Evolutionary conservation across 2,329 filamentous ascomycete species (phyloP).

Genomic region (Tolypocladium ophioglossoides): DNA sequence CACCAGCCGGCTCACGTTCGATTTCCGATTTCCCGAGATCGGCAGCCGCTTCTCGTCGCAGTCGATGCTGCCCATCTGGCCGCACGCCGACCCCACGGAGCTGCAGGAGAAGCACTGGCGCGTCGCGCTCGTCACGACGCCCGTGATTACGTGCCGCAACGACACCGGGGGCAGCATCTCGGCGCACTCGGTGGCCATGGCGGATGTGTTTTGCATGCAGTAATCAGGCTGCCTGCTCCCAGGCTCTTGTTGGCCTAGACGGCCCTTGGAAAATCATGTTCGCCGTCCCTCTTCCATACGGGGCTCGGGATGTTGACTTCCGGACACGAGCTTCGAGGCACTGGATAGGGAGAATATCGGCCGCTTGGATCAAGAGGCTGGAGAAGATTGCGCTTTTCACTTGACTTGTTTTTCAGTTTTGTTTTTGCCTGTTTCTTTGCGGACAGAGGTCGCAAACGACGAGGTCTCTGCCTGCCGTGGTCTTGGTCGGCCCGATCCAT

Average conservation of each 20-base stretch:
- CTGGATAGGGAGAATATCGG: not conserved
- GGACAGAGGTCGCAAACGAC: not conserved
- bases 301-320: not conserved
- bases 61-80: slow-evolving; percentile 37
- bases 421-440: not conserved
- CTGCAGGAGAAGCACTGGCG: slow-evolving; percentile 41
- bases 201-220: slow-evolving; percentile 40
- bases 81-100: slow-evolving; percentile 25
- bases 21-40: slow-evolving; percentile 39
- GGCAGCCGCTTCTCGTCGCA: slow-evolving; percentile 36
- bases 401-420: too few relatives aligned
- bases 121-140: slow-evolving; percentile 43
- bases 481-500: not conserved
- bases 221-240: slow-evolving; percentile 9
- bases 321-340: not conserved
- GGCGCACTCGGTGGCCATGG: slow-evolving; percentile 31
- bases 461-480: not conserved
- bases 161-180: slow-evolving; percentile 35
- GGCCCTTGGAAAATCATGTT: not conserved
- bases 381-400: not conserved
- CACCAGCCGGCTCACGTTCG: slow-evolving; percentile 30
- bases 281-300: not conserved
- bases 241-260: not conserved
- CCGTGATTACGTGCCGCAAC: slow-evolving; percentile 42
- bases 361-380: not conserved